Percentiles rank a stretch among this genome's conserved stretches.
These are phyloP conservation scores for Lachancea waltii DNA, from an alignment of 805 yeast species.

Conservation along the genomic window DNA sequence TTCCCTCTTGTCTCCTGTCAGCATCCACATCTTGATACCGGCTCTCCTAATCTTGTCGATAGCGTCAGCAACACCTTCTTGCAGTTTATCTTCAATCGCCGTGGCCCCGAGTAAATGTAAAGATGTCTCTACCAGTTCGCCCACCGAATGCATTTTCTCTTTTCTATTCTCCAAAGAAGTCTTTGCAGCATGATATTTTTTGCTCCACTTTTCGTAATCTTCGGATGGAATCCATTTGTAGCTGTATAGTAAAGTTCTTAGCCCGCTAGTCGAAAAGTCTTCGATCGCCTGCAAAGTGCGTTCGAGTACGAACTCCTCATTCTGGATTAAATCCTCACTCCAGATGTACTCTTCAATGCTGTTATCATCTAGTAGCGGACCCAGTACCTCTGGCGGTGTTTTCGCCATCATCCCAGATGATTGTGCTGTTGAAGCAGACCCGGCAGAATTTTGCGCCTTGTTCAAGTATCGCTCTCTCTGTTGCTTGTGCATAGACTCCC, in stretches of 20 bases:
- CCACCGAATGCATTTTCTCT: constrained; percentile 59
- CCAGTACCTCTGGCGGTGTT: constrained; percentile 4
- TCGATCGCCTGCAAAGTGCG: constrained; percentile 86
- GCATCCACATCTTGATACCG: constrained; percentile 95
- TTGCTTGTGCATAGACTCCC: constrained; percentile 52
- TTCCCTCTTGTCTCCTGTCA: constrained; percentile 96
- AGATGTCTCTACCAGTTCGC: constrained; percentile 63
- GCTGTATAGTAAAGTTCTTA: constrained; percentile 81
- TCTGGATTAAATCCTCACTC: constrained; percentile 51
- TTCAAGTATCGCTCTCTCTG: constrained; percentile 50
- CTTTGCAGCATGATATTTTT: constrained; percentile 65
- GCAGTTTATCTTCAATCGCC: constrained; percentile 95
- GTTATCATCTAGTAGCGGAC: constrained; percentile 2
- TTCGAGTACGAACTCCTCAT: constrained; percentile 74
- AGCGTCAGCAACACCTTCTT: constrained; percentile 93
- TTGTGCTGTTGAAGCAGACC: constrained; percentile 2
- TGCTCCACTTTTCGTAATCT: constrained; percentile 62
- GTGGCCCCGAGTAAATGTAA: constrained; percentile 81
- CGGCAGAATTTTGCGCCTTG: constrained; percentile 7
- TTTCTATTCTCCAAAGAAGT: constrained; percentile 66
- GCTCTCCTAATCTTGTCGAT: constrained; percentile 89
- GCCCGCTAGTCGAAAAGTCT: constrained; percentile 90
- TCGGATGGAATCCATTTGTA: constrained; percentile 59
- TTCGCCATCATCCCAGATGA: constrained; percentile 4
- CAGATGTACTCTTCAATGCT: constrained; percentile 36